Conservation (phyloP, 1,284 basidiomycete genomes). For the Tylopilus sp. region DNA sequence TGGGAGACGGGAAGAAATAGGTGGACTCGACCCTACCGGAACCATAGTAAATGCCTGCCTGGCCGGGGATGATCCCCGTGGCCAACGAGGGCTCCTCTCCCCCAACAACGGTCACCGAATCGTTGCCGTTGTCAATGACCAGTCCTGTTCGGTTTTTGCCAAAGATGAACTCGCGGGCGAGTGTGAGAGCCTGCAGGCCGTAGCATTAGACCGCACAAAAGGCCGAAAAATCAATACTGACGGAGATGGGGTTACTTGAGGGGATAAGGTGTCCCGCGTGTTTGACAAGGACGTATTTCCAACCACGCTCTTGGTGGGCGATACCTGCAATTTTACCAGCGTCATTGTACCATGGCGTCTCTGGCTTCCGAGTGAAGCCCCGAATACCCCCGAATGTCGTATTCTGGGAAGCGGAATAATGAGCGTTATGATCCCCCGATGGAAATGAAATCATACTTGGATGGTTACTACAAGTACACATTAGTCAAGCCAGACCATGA, state of each 20-base stretch:
- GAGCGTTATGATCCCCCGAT: too few relatives aligned
- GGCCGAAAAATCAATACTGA: conserved; percentile 30
- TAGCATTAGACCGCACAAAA: not conserved
- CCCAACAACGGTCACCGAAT: conserved; percentile 42
- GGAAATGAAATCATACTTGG: conserved; percentile 51
- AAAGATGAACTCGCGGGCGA: conserved; percentile 56
- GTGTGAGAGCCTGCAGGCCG: conserved; percentile 44
- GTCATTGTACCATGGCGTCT: conserved; percentile 62
- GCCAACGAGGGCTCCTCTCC: conserved; percentile 46
- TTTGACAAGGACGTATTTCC: conserved; percentile 59
- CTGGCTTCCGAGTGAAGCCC: conserved; percentile 63
- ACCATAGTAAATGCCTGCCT: conserved; percentile 50
- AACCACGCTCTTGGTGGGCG: conserved; percentile 66
- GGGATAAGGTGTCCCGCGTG: conserved; percentile 58
- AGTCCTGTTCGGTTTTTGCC: conserved; percentile 51
- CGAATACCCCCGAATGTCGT: conserved; percentile 71
- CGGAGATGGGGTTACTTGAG: conserved; percentile 46
- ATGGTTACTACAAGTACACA: conserved; percentile 47
- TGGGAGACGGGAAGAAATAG: conserved; percentile 51
- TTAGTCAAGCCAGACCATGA: not conserved
- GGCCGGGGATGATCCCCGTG: conserved; percentile 46
- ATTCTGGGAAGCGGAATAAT: too few relatives aligned
- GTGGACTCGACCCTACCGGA: conserved; percentile 44
- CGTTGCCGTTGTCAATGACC: conserved; percentile 35
- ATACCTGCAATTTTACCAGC: conserved; percentile 57